These are phyloP conservation scores for Exserohilum turcica DNA, from an alignment of 2,329 filamentous ascomycete species.

Conservation along the genomic window DNA sequence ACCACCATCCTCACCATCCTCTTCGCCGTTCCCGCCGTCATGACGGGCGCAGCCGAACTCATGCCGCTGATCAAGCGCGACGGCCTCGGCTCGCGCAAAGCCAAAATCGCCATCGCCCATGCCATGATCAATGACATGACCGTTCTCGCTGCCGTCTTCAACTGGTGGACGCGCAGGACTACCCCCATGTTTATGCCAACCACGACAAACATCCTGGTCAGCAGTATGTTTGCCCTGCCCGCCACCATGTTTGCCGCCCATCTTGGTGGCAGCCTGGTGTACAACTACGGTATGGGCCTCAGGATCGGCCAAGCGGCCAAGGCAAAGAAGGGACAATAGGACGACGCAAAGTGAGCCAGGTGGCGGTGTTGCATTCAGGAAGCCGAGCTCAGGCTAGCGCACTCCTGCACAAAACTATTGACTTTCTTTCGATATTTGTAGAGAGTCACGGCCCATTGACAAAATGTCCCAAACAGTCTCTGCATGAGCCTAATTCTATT, in stretches of 20 bases:
- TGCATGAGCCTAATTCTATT: neutral
- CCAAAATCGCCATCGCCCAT: slow-evolving; percentile 50
- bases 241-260: slow-evolving; percentile 49
- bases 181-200: slow-evolving; percentile 44
- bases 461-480: too few species aligned
- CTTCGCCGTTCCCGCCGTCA: slow-evolving; percentile 39
- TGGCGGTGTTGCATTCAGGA: neutral
- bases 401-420: too few species aligned
- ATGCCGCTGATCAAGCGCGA: slow-evolving; percentile 51
- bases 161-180: slow-evolving; percentile 51
- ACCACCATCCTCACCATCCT: slow-evolving; percentile 50
- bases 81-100: slow-evolving; percentile 50
- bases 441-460: too few species aligned
- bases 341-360: neutral
- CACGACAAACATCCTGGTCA: slow-evolving; percentile 46
- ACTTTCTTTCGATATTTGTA: too few species aligned
- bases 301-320: slow-evolving; percentile 25
- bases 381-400: too few species aligned
- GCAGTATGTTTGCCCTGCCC: slow-evolving; percentile 42
- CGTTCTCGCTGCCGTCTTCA: slow-evolving; percentile 47
- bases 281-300: slow-evolving; percentile 54
- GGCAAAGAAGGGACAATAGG: slow-evolving; percentile 34
- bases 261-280: slow-evolving; percentile 52
- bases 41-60: slow-evolving; percentile 46
- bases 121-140: slow-evolving; percentile 52